These are phyloP conservation scores for Paraphaeosphaeria minitans DNA, from an alignment of 2,329 filamentous ascomycete genomes.

Conservation along the genomic window DNA sequence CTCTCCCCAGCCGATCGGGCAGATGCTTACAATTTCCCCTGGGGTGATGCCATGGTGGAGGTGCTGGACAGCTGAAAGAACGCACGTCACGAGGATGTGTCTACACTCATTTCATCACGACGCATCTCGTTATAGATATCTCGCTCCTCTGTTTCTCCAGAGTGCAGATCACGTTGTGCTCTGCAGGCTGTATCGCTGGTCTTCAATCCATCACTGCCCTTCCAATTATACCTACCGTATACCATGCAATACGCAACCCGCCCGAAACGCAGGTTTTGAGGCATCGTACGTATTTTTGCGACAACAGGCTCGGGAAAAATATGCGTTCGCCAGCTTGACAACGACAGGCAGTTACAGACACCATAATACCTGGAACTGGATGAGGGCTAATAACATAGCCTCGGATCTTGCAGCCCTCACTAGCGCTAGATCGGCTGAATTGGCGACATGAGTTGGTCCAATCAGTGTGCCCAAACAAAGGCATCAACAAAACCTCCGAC, in stretches of 20 bases:
- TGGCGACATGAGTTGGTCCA: too few species aligned
- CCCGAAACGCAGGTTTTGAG: neutral
- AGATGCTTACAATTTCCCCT: conserved; percentile 3
- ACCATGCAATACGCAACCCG: neutral
- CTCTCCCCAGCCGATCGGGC: conserved; percentile 31
- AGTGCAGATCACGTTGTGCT: neutral
- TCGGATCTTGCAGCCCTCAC: neutral
- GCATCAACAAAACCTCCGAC: too few species aligned
- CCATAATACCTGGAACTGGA: neutral
- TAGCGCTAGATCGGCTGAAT: neutral
- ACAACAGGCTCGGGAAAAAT: neutral
- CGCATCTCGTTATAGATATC: neutral
- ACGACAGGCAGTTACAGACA: neutral
- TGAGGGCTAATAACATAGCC: neutral
- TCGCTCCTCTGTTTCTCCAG: neutral
- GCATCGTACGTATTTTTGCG: neutral
- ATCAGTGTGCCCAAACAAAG: too few species aligned
- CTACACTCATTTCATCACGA: too few species aligned
- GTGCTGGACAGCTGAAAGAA: too few species aligned
- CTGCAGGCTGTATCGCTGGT: neutral
- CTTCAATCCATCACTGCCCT: neutral
- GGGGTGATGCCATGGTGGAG: neutral
- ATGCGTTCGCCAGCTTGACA: neutral
- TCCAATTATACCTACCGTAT: neutral
- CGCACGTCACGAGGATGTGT: too few species aligned